These are phyloP conservation scores for Leucocoprinus birnbaumii DNA, from an alignment of 768 basidiomycete species.

Conservation along the genomic window DNA sequence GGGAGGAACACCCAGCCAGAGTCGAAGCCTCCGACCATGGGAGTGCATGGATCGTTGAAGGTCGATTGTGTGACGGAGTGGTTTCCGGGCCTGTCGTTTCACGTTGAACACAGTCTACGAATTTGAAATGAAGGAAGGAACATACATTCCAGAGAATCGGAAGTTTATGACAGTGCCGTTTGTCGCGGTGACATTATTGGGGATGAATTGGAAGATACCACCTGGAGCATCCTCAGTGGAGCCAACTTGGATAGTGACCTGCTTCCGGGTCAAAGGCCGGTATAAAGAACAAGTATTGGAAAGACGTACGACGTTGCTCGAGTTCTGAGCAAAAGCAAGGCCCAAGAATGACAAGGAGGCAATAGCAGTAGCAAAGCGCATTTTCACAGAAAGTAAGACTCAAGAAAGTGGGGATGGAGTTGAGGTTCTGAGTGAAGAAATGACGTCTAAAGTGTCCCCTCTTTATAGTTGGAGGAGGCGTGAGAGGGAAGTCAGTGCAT, in stretches of 20 bases:
- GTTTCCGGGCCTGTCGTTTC: slow-evolving; percentile 39
- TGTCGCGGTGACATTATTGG: slow-evolving; percentile 35
- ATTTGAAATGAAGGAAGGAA: background rate
- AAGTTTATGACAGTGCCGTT: slow-evolving; percentile 48
- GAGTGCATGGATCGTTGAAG: slow-evolving; percentile 43
- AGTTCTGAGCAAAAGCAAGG: slow-evolving; percentile 10
- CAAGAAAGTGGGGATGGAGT: no score
- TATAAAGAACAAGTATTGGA: background rate
- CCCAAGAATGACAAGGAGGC: slow-evolving; percentile 2
- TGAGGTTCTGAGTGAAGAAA: no score
- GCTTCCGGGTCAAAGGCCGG: no score
- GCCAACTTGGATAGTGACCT: slow-evolving; percentile 38
- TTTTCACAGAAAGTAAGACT: no score
- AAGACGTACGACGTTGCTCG: background rate
- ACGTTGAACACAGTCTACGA: background rate
- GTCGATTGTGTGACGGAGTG: slow-evolving; percentile 53
- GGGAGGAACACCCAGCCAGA: slow-evolving; percentile 49
- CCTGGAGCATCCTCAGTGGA: slow-evolving; percentile 21
- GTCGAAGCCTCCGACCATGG: slow-evolving; percentile 45
- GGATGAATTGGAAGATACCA: slow-evolving; percentile 45
- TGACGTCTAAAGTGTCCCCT: no score
- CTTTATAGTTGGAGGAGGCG: no score
- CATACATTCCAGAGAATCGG: slow-evolving; percentile 43
- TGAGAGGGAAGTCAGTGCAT: no score
- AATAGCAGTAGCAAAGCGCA: slow-evolving; percentile 5